Base-by-base conservation (phyloP, 805 yeast species). In the Candida andamanensis region DNA sequence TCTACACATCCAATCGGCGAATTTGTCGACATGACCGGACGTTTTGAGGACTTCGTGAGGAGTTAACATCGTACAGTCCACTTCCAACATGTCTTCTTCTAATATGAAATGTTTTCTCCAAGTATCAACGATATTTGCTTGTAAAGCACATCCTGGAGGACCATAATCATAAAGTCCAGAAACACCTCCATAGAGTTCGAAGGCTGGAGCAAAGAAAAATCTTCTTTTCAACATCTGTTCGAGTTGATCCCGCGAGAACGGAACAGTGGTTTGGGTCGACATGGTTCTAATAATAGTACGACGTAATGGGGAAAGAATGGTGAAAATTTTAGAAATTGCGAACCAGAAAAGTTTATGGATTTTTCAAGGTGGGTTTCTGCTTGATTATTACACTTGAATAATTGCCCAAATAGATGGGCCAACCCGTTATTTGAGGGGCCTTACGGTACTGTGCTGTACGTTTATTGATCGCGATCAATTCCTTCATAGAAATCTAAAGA, bases 61-160 rank as follows among this genome's bases (percentile, higher is more conserved):
- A 29, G 99, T 92, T 63, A 92, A 71, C 89, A 92, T 89, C 37
- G 98, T 86, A 63, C 94, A 80, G 69, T 94, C 98, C 41, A 92
- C 97, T 66, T 92, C 99, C 54, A 89, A 74, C 97, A 92, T 92
- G 55, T 92, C 97, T 68, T 92, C 99, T 65, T 92, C 97, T 46
- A 94, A 69, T 41, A 92, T 80, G 59, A 92, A 92, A 65, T 92
- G 99, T 61, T 89, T 90, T 71, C 97, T 83, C 98, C 98, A 92
- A 30, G 76, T 73, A 54, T 94, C 99, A 41, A 92, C 70, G 41
- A 92, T 74, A 60, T 92, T 90, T 51, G 97, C 95, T 70, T 90
- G 97, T 64, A 92, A 76, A 9, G 97, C 94, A 69, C 97, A 90
- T 42, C 98, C 98, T 58, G 98, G 97, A 42, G 99, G 99, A 67